These are phyloP conservation scores for Candida arabinofermentans DNA, from an alignment of 805 yeast genomes.

Conservation along the genomic window DNA sequence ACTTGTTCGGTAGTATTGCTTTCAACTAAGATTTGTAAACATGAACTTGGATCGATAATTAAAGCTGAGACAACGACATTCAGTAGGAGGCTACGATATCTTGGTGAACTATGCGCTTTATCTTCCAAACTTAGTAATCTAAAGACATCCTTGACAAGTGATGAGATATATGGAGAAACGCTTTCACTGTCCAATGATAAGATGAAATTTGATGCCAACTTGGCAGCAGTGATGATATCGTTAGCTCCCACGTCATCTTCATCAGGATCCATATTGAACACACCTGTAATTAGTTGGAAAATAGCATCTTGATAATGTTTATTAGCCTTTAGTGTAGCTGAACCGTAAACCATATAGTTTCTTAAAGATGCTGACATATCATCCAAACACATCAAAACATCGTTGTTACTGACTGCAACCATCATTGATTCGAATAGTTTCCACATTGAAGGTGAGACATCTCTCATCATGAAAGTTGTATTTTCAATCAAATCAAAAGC, in stretches of 20 bases:
- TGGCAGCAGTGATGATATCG: constrained; percentile 58
- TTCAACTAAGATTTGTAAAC: constrained; percentile 49
- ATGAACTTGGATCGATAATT: constrained; percentile 51
- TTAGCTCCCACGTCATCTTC: constrained; percentile 43
- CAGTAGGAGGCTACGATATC: constrained; percentile 41
- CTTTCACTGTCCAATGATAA: constrained; percentile 47
- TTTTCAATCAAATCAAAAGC: constrained; percentile 76
- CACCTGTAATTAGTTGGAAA: constrained; percentile 44
- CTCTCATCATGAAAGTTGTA: constrained; percentile 59
- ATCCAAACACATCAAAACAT: constrained; percentile 65
- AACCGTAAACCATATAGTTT: constrained; percentile 62
- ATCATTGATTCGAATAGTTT: constrained; percentile 52
- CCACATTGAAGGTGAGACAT: constrained; percentile 74
- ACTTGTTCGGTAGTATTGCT: constrained; percentile 43
- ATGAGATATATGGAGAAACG: constrained; percentile 42
- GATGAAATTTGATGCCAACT: constrained; percentile 60
- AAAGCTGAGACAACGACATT: constrained; percentile 65
- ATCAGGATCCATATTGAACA: constrained; percentile 30
- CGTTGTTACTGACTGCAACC: constrained; percentile 33
- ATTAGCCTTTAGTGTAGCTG: constrained; percentile 42
- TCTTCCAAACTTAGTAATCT: constrained; percentile 34
- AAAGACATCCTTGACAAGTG: constrained; percentile 41
- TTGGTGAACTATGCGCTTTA: constrained; percentile 24
- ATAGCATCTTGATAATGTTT: constrained; percentile 46
- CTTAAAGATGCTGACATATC: constrained; percentile 72